Percentiles rank a stretch among this genome's conserved stretches.
Conservation (phyloP, 495 filamentous ascomycete species). For the Ramalina intermedia region DNA sequence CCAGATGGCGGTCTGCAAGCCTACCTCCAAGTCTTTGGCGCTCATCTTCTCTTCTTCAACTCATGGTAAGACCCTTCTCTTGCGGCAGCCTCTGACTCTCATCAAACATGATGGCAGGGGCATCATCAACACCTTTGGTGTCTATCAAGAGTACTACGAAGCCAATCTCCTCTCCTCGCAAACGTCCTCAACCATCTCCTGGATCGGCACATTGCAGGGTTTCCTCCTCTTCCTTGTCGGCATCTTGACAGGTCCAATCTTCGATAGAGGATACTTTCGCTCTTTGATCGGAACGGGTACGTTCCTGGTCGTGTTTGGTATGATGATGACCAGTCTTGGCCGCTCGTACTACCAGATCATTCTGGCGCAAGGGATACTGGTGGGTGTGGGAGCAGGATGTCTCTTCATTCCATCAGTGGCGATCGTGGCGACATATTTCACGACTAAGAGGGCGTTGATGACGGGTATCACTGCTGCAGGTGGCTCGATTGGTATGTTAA, state of each 20-base stretch:
- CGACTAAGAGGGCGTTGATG: constrained; percentile 34
- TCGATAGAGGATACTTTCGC: constrained; percentile 54
- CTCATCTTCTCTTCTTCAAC: constrained; percentile 19
- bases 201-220: constrained; percentile 58
- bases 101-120: background rate
- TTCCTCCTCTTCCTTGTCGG: constrained; percentile 53
- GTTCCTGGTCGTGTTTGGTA: constrained; percentile 48
- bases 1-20: constrained; percentile 20
- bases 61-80: constrained; percentile 12
- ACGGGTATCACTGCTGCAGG: constrained; percentile 45
- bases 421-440: constrained; percentile 46
- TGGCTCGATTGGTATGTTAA: constrained; percentile 34
- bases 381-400: constrained; percentile 31
- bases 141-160: constrained; percentile 32
- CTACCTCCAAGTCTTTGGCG: constrained; percentile 21
- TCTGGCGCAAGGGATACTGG: constrained; percentile 40
- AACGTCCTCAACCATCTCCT: constrained; percentile 18
- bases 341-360: constrained; percentile 43
- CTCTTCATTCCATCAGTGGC: constrained; percentile 46
- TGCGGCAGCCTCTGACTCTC: too few relatives aligned
- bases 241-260: constrained; percentile 49
- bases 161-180: background rate
- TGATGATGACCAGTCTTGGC: constrained; percentile 51
- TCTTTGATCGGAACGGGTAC: constrained; percentile 37
- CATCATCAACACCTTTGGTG: constrained; percentile 6